phyloP scores from a whole-genome alignment of 495 filamentous ascomycete genomes.

The Aspergillus biplanus region DNA sequence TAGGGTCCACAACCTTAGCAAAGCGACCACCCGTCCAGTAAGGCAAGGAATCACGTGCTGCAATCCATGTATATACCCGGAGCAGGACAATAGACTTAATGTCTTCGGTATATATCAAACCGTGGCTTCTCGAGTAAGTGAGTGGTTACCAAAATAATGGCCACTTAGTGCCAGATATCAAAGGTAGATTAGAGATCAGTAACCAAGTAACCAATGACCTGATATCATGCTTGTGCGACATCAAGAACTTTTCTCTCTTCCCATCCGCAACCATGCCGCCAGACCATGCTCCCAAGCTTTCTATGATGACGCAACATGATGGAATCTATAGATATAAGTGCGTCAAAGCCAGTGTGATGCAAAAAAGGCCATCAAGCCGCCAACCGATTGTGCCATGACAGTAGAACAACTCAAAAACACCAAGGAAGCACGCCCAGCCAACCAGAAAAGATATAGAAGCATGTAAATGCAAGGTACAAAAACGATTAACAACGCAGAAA shows the following conservation, averaged over 20 bases:
- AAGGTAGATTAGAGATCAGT: constrained; percentile 13
- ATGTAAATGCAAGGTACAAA: constrained; percentile 21
- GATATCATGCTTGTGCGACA: constrained; percentile 23
- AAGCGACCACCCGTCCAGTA: background rate
- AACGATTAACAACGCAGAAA: constrained; percentile 27
- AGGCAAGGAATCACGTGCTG: constrained; percentile 1
- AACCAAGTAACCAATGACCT: constrained; percentile 21
- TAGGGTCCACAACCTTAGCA: background rate
- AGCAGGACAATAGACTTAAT: background rate
- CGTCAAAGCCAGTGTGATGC: constrained; percentile 22
- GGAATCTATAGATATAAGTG: constrained; percentile 31
- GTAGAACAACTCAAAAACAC: constrained; percentile 28
- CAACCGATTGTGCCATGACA: constrained; percentile 25
- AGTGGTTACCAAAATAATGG: background rate
- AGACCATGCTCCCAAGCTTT: constrained; percentile 28
- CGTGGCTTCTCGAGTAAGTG: constrained; percentile 7
- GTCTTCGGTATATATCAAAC: constrained; percentile 3
- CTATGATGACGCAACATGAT: constrained; percentile 29
- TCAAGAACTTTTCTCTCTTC: constrained; percentile 26
- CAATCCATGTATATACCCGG: background rate
- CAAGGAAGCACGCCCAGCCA: constrained; percentile 24
- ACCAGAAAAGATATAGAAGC: constrained; percentile 23
- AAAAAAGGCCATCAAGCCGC: constrained; percentile 29
- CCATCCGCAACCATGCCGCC: constrained; percentile 23
- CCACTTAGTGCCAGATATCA: constrained; percentile 1